Conservation (phyloP, 2,329 filamentous ascomycete genomes). For the Sarocladium strictum region DNA sequence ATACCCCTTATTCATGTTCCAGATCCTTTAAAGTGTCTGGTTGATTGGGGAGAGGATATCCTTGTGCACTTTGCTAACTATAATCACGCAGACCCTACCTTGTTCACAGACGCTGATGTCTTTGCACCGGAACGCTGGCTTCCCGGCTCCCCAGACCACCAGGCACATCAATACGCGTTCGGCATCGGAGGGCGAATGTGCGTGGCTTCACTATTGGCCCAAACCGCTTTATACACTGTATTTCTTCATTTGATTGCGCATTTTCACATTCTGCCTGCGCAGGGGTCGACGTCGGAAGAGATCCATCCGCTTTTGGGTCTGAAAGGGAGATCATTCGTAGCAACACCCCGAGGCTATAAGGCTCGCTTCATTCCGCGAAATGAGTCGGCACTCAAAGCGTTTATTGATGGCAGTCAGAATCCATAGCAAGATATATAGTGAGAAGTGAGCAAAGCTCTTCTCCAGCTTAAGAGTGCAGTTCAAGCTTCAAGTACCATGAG, state of each 20-base stretch:
- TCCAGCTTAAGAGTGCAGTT: too few relatives aligned
- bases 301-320: conserved; percentile 19
- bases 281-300: conserved; percentile 11
- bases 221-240: conserved; percentile 46
- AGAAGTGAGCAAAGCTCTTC: too few relatives aligned
- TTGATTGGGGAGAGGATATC: too few relatives aligned
- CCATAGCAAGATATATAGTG: too few relatives aligned
- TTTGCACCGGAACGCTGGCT: conserved; percentile 47
- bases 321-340: conserved; percentile 11
- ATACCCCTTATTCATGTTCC: not conserved
- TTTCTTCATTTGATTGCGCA: conserved; percentile 45
- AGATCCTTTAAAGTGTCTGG: too few relatives aligned
- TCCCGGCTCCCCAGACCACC: conserved; percentile 21
- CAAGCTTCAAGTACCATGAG: too few relatives aligned
- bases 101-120: conserved; percentile 59
- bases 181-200: conserved; percentile 50
- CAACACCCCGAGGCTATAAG: conserved; percentile 12
- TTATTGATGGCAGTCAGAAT: not conserved
- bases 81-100: conserved; percentile 38
- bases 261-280: conserved; percentile 35
- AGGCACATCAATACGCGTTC: conserved; percentile 46
- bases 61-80: not conserved
- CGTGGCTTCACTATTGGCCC: conserved; percentile 45
- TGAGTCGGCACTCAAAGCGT: conserved; percentile 1
- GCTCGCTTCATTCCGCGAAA: conserved; percentile 15